A percentile compares a stretch with the other conserved stretches of the same genome.
Conservation (phyloP, 306 rosid genomes). For the Dryas drummondii region DNA sequence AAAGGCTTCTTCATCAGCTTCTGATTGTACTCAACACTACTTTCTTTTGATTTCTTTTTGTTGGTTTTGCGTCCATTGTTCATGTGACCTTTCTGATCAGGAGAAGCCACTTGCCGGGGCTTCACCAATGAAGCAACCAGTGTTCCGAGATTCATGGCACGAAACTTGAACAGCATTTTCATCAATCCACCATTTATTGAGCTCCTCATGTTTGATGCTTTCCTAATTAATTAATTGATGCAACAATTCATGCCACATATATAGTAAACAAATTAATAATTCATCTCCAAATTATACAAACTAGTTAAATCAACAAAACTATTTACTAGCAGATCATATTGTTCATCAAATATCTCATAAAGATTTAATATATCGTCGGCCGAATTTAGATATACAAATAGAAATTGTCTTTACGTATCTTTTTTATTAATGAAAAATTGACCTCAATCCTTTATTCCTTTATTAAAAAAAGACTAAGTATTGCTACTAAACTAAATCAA, state of each 20-base stretch:
- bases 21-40: not conserved
- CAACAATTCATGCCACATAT: not conserved
- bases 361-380: too few relatives aligned
- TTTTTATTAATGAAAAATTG: too few relatives aligned
- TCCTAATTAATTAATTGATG: slow-evolving; percentile 10
- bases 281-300: too few relatives aligned
- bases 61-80: not conserved
- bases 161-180: slow-evolving; percentile 46
- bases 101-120: slow-evolving; percentile 14
- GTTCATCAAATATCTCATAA: too few relatives aligned
- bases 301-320: too few relatives aligned
- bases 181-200: slow-evolving; percentile 36
- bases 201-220: slow-evolving; percentile 29
- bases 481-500: too few relatives aligned
- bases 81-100: not conserved
- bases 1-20: not conserved
- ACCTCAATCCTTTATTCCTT: too few relatives aligned
- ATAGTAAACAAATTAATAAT: too few relatives aligned
- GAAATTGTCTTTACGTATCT: too few relatives aligned
- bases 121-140: slow-evolving; percentile 39
- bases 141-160: slow-evolving; percentile 40
- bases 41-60: not conserved
- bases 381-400: too few relatives aligned
- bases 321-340: too few relatives aligned
- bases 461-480: too few relatives aligned